Evolutionary conservation across 1,139 yeast genomes (phyloP).

Genomic region (Protomyces lactucae-debilis): DNA sequence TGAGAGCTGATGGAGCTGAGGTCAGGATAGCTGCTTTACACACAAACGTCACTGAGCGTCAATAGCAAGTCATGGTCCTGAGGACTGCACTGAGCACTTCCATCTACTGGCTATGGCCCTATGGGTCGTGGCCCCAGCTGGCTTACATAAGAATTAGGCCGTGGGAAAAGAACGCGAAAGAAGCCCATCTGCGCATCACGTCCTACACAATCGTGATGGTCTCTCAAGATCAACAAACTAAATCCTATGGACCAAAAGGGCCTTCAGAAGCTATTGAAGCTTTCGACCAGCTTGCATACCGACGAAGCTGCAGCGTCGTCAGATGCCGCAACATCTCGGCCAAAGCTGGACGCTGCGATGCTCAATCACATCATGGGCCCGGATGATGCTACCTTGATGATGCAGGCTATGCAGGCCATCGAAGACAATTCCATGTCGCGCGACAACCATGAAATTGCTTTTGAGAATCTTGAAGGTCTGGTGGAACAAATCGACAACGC

Average conservation of each 20-base stretch:
- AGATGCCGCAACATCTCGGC: not conserved
- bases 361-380: conserved; percentile 75
- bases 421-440: conserved; percentile 56
- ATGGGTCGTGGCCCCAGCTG: too few relatives aligned
- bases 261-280: not conserved
- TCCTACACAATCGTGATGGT: too few relatives aligned
- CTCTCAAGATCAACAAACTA: too few relatives aligned
- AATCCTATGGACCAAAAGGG: not conserved
- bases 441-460: conserved; percentile 66
- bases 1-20: too few relatives aligned
- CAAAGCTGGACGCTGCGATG: conserved; percentile 56
- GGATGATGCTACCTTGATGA: conserved; percentile 84
- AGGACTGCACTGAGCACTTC: too few relatives aligned
- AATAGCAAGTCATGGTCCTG: too few relatives aligned
- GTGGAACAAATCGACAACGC: conserved; percentile 94
- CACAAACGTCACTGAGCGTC: too few relatives aligned
- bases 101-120: too few relatives aligned
- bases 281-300: not conserved
- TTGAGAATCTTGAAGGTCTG: conserved; percentile 89
- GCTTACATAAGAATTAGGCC: too few relatives aligned
- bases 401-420: conserved; percentile 61
- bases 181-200: too few relatives aligned
- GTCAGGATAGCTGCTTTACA: too few relatives aligned
- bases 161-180: too few relatives aligned
- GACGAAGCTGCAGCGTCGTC: not conserved